phyloP scores from a whole-genome alignment of 371 early-diverging fungal species.

The Smittium mucronatum region DNA sequence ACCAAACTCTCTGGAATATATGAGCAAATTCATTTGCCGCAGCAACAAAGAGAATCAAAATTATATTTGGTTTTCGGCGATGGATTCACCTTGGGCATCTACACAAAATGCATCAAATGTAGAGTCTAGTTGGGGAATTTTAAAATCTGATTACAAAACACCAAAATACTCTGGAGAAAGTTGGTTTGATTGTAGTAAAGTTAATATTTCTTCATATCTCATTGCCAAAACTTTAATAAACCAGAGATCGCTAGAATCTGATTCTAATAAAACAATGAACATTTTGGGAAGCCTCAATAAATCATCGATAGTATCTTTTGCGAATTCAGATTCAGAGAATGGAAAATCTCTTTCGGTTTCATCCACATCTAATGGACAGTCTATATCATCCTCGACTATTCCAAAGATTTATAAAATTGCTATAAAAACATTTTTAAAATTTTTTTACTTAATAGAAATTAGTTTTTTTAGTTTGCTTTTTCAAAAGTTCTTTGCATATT shows the following conservation, averaged over 20 bases:
- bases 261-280: neutral
- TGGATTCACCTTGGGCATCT: slow-evolving; percentile 48
- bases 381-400: no score
- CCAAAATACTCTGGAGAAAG: slow-evolving; percentile 9
- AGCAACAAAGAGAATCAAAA: slow-evolving; percentile 31
- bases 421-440: no score
- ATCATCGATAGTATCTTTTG: neutral
- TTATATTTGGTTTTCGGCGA: slow-evolving; percentile 47
- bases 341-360: no score
- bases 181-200: slow-evolving; percentile 10
- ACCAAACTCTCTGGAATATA: slow-evolving; percentile 33
- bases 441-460: no score
- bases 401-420: no score
- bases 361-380: no score
- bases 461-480: no score
- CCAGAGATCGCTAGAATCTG: neutral
- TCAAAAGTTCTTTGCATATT: no score
- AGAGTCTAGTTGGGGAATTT: slow-evolving; percentile 47
- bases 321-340: no score
- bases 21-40: slow-evolving; percentile 32
- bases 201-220: slow-evolving; percentile 4
- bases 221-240: no score
- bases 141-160: slow-evolving; percentile 13
- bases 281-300: neutral
- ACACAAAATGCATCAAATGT: slow-evolving; percentile 38